Evolutionary conservation across 768 basidiomycete species (phyloP).

Genomic region (Suillus brevipes): DNA sequence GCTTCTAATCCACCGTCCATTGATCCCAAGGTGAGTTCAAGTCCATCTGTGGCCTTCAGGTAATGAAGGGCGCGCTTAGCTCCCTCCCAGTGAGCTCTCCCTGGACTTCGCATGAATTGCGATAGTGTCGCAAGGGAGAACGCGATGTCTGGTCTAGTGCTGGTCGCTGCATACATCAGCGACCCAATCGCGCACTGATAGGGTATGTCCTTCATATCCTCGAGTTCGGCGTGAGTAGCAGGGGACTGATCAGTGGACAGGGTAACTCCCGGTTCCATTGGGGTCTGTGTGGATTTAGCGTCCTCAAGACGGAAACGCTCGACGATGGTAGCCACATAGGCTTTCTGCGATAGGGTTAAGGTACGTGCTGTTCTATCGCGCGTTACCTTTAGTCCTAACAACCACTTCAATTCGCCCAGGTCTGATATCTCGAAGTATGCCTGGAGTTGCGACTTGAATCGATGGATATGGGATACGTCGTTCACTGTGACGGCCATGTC

Average conservation of each 20-base stretch:
- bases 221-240: too few species aligned
- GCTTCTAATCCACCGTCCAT: too few species aligned
- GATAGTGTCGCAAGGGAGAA: too few species aligned
- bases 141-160: rapidly evolving
- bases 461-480: not conserved
- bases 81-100: too few species aligned
- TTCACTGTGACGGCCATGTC: slow-evolving; percentile 7
- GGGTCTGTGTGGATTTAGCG: not conserved
- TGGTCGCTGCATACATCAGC: too few species aligned
- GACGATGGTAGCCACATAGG: slow-evolving; percentile 23
- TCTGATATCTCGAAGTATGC: slow-evolving; percentile 31
- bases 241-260: slow-evolving; percentile 1
- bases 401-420: slow-evolving; percentile 17
- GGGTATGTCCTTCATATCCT: too few species aligned
- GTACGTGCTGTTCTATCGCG: slow-evolving; percentile 17
- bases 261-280: not conserved
- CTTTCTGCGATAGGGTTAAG: slow-evolving; percentile 23
- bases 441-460: slow-evolving; percentile 20
- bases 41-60: too few species aligned
- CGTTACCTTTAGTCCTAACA: slow-evolving; percentile 10
- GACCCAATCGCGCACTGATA: too few species aligned
- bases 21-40: too few species aligned
- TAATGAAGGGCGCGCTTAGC: rapidly evolving
- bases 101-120: too few species aligned
- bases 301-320: not conserved